Conservation (phyloP, 257 asterid genomes). For the Scutellaria barbata region DNA sequence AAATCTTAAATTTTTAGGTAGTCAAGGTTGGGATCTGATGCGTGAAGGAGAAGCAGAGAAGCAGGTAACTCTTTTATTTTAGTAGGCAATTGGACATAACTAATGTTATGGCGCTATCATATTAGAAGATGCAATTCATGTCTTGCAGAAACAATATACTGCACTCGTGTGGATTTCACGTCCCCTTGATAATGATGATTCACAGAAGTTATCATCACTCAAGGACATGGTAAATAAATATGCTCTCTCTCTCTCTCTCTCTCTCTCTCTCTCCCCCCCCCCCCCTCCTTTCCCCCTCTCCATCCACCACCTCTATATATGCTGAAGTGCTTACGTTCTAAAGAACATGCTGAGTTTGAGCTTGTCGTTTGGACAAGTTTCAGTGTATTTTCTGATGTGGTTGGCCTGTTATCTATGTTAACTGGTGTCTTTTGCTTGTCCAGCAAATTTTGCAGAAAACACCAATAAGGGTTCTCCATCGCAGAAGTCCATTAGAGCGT, state of each 20-base stretch:
- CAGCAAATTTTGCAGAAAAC: conserved; percentile 89
- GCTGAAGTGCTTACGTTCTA: not conserved
- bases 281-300: not conserved
- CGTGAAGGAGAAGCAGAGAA: conserved; percentile 99
- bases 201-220: conserved; percentile 51
- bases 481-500: conserved; percentile 93
- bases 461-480: conserved; percentile 97
- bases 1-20: conserved; percentile 75
- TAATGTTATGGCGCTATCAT: conserved; percentile 23
- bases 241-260: not conserved
- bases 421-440: conserved; percentile 34
- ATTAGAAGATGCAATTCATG: conserved; percentile 14
- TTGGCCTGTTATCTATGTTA: conserved; percentile 7
- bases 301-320: not conserved
- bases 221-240: conserved; percentile 60
- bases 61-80: conserved; percentile 59
- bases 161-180: conserved; percentile 95
- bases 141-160: conserved; percentile 81
- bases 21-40: conserved; percentile 90
- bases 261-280: not conserved
- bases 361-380: not conserved
- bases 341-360: conserved; percentile 12
- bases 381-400: not conserved
- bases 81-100: conserved; percentile 5
- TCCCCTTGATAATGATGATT: conserved; percentile 60